Percentiles rank a stretch among this genome's conserved stretches.
Conservation (phyloP, 2,329 filamentous ascomycete species). For the Hymenoscyphus occultus region DNA sequence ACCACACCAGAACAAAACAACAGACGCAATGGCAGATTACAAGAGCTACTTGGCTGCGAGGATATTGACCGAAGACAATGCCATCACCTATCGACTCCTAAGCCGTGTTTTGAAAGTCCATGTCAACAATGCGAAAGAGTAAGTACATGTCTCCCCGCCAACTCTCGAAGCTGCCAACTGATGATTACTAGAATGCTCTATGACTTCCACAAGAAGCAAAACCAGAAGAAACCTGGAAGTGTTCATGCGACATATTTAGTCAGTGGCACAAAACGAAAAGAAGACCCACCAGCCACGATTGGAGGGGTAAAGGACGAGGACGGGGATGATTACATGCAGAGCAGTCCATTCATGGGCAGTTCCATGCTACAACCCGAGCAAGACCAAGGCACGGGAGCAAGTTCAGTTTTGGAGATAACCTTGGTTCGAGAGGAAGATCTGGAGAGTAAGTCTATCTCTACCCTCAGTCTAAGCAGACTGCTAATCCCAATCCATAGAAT, state of each 20-base stretch:
- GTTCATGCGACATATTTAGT: constrained; percentile 93
- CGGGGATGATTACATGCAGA: constrained; percentile 66
- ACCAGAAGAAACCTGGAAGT: constrained; percentile 66
- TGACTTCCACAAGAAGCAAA: constrained; percentile 79
- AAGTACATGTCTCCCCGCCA: constrained; percentile 21
- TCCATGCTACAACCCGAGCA: constrained; percentile 57
- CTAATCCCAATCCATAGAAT: constrained; percentile 46
- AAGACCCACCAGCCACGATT: constrained; percentile 30
- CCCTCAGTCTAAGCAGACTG: not conserved
- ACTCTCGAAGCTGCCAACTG: constrained; percentile 1
- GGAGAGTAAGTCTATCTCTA: constrained; percentile 49
- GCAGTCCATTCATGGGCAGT: constrained; percentile 64
- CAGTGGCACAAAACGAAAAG: constrained; percentile 60
- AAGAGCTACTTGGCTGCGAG: constrained; percentile 36
- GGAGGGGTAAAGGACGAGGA: constrained; percentile 49
- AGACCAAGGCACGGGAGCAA: constrained; percentile 43
- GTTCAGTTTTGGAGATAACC: constrained; percentile 57
- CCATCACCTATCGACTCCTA: constrained; percentile 77
- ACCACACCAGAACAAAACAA: constrained; percentile 11
- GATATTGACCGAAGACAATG: constrained; percentile 37
- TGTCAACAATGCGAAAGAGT: constrained; percentile 88
- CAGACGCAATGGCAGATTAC: constrained; percentile 34
- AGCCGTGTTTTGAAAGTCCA: constrained; percentile 82
- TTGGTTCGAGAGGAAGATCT: constrained; percentile 72
- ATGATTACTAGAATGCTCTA: constrained; percentile 68